Conservation (phyloP, 2,329 filamentous ascomycete genomes). For the Calonectria multiphialidica region DNA sequence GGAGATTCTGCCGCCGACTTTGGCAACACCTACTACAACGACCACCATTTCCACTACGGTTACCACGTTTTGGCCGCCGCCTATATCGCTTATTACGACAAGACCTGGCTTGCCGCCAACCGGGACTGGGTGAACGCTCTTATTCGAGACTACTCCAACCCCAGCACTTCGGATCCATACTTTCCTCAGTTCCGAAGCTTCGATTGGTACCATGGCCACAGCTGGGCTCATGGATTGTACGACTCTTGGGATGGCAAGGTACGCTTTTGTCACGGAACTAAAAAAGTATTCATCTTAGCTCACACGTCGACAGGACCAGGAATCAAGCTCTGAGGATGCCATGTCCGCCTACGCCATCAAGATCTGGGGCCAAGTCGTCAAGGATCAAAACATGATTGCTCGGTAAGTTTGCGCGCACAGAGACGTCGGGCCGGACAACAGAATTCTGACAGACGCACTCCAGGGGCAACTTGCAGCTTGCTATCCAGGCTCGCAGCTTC, state of each 20-base stretch:
- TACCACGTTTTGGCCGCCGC: conserved; percentile 92
- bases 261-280: neutral
- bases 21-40: conserved; percentile 89
- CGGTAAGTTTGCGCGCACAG: conserved; percentile 57
- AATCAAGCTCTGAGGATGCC: conserved; percentile 90
- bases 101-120: conserved; percentile 79
- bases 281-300: neutral
- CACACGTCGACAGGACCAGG: conserved; percentile 67
- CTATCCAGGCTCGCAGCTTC: conserved; percentile 80
- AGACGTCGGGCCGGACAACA: neutral
- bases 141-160: conserved; percentile 86
- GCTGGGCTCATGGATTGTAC: conserved; percentile 87
- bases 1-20: conserved; percentile 82
- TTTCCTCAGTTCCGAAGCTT: conserved; percentile 89
- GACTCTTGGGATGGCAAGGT: conserved; percentile 79
- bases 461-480: conserved; percentile 84
- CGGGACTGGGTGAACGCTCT: conserved; percentile 85
- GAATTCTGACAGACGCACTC: conserved; percentile 17
- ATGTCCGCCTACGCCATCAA: conserved; percentile 91
- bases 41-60: conserved; percentile 83
- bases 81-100: conserved; percentile 83
- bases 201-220: conserved; percentile 96
- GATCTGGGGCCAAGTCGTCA: conserved; percentile 88
- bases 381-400: conserved; percentile 84
- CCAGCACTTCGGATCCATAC: conserved; percentile 74